Percentiles rank a stretch among this genome's conserved stretches.
phyloP scores from a whole-genome alignment of 352 stramenopile genomes.

The Elongisporangium anandrum region DNA sequence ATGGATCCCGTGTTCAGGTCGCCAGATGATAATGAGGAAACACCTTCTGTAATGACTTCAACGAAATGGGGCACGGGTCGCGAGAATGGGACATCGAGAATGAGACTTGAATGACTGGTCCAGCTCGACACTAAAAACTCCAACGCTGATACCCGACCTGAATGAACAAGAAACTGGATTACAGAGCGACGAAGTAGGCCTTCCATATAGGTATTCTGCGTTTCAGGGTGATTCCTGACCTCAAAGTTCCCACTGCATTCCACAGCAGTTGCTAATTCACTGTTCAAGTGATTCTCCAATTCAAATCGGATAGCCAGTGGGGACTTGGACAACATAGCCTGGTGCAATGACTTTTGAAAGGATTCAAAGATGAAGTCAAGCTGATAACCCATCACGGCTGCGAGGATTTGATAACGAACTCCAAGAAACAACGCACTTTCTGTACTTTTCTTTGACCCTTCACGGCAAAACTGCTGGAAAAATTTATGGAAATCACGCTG shows the following conservation, averaged over 20 bases:
- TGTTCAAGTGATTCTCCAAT: constrained; percentile 47
- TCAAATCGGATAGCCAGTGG: constrained; percentile 15
- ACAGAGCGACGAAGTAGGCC: constrained; percentile 29
- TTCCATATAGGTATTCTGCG: constrained; percentile 30
- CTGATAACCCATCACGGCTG: constrained; percentile 29
- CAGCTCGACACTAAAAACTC: constrained; percentile 60
- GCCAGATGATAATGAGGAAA: constrained; percentile 40
- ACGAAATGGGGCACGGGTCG: constrained; percentile 54
- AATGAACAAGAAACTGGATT: constrained; percentile 44
- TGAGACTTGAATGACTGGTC: constrained; percentile 6
- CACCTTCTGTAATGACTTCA: constrained; percentile 52
- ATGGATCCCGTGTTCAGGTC: constrained; percentile 52
- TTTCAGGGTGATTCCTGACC: constrained; percentile 36
- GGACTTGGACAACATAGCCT: constrained; percentile 21
- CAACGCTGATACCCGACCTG: constrained; percentile 36
- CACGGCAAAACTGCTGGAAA: constrained; percentile 39
- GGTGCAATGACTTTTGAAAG: constrained; percentile 32
- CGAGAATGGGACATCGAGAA: constrained; percentile 17
- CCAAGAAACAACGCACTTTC: constrained; percentile 38
- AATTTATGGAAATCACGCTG: constrained; percentile 47
- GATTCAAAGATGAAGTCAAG: constrained; percentile 41
- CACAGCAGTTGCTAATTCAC: constrained; percentile 44
- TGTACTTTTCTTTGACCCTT: constrained; percentile 14
- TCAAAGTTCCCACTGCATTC: constrained; percentile 25
- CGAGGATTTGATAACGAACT: constrained; percentile 29